A percentile compares a stretch with the other conserved stretches of the same genome.
Conservation (phyloP, 257 asterid genomes). For the Ilex asprella region DNA sequence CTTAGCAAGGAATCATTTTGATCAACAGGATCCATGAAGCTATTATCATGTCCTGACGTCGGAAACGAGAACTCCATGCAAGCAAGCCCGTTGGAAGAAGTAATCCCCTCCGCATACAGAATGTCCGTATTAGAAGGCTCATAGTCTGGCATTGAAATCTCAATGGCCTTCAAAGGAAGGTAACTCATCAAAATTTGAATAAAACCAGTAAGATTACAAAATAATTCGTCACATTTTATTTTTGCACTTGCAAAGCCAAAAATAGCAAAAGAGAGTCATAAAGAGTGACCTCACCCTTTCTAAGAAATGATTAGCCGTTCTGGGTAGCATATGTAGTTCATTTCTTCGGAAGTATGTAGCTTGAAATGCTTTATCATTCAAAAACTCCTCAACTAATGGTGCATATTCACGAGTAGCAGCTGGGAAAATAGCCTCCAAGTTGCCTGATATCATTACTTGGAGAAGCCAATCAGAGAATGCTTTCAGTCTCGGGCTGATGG, state of each 20-base stretch:
- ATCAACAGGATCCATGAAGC: constrained; percentile 54
- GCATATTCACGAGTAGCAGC: constrained; percentile 85
- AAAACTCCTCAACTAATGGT: constrained; percentile 61
- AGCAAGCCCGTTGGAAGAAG: constrained; percentile 72
- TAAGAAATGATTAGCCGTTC: constrained; percentile 74
- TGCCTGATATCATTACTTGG: constrained; percentile 60
- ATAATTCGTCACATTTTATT: too few species aligned
- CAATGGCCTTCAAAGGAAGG: constrained; percentile 54
- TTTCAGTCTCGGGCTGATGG: constrained; percentile 56
- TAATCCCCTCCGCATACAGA: constrained; percentile 70
- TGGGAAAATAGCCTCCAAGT: constrained; percentile 73
- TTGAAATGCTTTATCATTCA: constrained; percentile 69
- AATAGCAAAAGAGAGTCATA: not conserved
- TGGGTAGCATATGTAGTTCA: constrained; percentile 58
- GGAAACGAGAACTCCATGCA: constrained; percentile 70
- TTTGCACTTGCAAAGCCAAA: not conserved
- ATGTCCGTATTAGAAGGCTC: constrained; percentile 89
- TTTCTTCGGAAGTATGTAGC: constrained; percentile 67
- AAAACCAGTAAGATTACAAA: not conserved
- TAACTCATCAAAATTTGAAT: constrained; percentile 9
- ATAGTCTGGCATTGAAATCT: constrained; percentile 61
- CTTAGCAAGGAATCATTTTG: constrained; percentile 39
- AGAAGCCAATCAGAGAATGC: constrained; percentile 68
- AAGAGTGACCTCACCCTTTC: constrained; percentile 45
- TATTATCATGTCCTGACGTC: constrained; percentile 44